Base-by-base conservation (phyloP, 352 stramenopile genomes). In the Aphanomyces stellatus region DNA sequence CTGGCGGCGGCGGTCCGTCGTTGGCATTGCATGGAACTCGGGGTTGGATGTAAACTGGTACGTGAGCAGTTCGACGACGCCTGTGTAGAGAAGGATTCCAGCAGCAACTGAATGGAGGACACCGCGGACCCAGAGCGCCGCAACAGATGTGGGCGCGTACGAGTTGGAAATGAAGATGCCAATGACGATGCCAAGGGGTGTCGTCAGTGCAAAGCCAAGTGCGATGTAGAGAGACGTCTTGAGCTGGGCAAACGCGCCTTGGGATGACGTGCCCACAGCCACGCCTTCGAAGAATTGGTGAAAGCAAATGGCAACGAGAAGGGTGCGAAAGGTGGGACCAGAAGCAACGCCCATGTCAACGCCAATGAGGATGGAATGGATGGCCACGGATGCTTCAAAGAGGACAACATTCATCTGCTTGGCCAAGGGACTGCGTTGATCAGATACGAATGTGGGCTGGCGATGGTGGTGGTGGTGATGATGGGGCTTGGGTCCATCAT, bases 241-340 rank as follows among this genome's bases (percentile, higher is more conserved):
- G 43, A 74, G 63, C 22, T 43, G 75, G 53, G 80, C 68, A 34
- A 87, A 71, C 0, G 76, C 75, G 13, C 66, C 66, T 22, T 87
- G 48, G 11, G 78, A 75, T 51, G 68, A 79, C 43, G 70, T 74
- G 41, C 81, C 73, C 35, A 91, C 74, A 8, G 81, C 77, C 46
- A 90, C 74, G 66, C 79, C 81, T 35, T 88, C 78, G 66, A 90
- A 90, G 69, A 91, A 88, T 69, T 90, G 82, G 65, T 90, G 80
- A 72, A 91, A 87, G 65, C 77, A 80, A 37, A 91, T 73, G 19
- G 80, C 82, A 2, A 71, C 78, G 7, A 91, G 72, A 34, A 89
- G 74, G 33, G 78, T 81, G 68, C 77, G 77, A 73, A 88, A 89
- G 24, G 80, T 71, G 2, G 71, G 65, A 17, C 74, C 74, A 0